Evolutionary conservation across 129 eudicot genomes (phyloP).

Genomic region (Escallonia rubra): DNA sequence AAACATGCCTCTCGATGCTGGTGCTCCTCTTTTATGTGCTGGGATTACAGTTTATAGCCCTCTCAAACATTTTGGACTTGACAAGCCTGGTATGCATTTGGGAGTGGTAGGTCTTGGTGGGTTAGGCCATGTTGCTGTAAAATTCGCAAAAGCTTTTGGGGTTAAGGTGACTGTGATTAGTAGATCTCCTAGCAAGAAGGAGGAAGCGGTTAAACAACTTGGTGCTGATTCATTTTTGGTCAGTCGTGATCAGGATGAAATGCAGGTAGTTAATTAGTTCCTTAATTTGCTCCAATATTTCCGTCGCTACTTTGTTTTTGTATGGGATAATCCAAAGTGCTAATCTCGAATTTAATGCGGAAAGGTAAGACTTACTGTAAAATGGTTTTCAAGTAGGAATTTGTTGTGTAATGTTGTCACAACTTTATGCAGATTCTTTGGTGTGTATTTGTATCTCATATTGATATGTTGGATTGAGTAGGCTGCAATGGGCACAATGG

Average conservation of each 20-base stretch:
- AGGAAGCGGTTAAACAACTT: constrained; percentile 34
- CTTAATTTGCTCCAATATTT: not conserved
- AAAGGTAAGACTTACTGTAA: no score
- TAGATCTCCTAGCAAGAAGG: constrained; percentile 25
- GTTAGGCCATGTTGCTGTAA: constrained; percentile 23
- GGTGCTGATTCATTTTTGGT: constrained; percentile 34
- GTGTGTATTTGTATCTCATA: not conserved
- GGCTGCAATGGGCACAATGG: constrained; percentile 38
- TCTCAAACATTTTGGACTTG: constrained; percentile 14
- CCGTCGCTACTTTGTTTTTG: no score
- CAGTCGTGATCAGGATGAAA: constrained; percentile 22
- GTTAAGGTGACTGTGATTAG: constrained; percentile 41
- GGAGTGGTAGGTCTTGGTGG: constrained; percentile 30
- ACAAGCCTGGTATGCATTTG: constrained; percentile 15
- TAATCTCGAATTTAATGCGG: no score
- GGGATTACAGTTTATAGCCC: constrained; percentile 23
- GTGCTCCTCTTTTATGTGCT: constrained; percentile 23
- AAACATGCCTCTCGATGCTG: constrained; percentile 18
- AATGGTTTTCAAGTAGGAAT: not conserved
- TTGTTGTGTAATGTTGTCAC: no score
- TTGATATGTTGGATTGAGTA: constrained; percentile 2
- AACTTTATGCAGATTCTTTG: not conserved
- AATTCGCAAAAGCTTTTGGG: constrained; percentile 42
- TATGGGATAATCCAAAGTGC: no score
- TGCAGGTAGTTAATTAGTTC: constrained; percentile 38